phyloP scores from a whole-genome alignment of 176 grass and related monocot genomes.

The Metroxylon sagu region DNA sequence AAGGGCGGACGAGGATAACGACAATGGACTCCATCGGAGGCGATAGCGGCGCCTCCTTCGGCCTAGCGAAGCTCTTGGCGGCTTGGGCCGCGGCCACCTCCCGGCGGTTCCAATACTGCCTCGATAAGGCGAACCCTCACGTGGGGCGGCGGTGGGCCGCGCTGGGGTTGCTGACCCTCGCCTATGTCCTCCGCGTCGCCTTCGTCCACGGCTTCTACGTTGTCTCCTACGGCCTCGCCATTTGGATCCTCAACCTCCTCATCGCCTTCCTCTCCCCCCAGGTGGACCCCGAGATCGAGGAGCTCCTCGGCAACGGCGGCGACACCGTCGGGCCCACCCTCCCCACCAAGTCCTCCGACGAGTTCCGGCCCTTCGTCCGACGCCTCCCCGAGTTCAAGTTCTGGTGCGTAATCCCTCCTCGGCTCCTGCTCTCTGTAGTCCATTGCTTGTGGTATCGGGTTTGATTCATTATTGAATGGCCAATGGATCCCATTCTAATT shows the following conservation, averaged over 20 bases:
- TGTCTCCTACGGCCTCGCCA: constrained; percentile 70
- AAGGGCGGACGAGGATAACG: no score
- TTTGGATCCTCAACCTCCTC: constrained; percentile 62
- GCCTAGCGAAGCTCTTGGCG: not conserved
- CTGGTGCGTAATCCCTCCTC: constrained; percentile 25
- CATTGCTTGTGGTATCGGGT: no score
- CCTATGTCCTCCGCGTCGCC: constrained; percentile 60
- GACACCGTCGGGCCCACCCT: constrained; percentile 22
- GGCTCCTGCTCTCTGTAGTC: no score
- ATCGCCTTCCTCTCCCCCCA: constrained; percentile 77
- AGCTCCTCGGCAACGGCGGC: constrained; percentile 8
- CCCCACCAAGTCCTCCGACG: constrained; percentile 51
- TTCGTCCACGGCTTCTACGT: constrained; percentile 59
- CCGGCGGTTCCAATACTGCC: constrained; percentile 60
- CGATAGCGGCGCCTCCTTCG: not conserved
- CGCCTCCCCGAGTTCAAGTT: constrained; percentile 92
- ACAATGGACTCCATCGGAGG: constrained; percentile 24
- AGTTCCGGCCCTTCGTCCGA: constrained; percentile 72
- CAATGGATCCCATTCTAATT: no score
- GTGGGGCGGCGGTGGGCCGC: constrained; percentile 45
- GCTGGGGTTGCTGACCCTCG: constrained; percentile 25
- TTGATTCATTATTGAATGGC: no score
- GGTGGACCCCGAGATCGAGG: constrained; percentile 63
- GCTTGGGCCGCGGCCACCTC: constrained; percentile 11
- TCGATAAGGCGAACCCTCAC: constrained; percentile 59